A percentile compares a stretch with the other conserved stretches of the same genome.
These are phyloP conservation scores for Mycena rebaudengoi DNA, from an alignment of 768 basidiomycete species.

Conservation along the genomic window DNA sequence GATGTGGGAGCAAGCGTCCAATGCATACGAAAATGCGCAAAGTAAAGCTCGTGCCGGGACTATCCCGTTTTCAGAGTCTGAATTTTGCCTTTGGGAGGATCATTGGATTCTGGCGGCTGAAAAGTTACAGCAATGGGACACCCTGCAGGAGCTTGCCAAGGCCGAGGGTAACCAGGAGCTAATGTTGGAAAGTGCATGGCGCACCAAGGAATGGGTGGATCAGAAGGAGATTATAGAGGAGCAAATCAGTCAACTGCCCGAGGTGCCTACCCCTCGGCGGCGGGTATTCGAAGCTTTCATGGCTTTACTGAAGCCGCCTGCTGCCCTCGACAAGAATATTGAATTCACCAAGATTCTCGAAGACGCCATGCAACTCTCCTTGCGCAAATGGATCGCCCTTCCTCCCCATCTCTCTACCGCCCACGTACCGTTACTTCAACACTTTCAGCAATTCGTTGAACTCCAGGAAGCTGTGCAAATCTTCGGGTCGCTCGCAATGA, in stretches of 20 bases:
- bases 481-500: conserved; percentile 88
- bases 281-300: conserved; percentile 98
- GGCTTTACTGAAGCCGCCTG: conserved; percentile 86
- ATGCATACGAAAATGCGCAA: conserved; percentile 90
- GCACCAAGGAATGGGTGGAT: conserved; percentile 91
- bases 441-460: conserved; percentile 99
- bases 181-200: conserved; percentile 94
- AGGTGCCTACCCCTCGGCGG: conserved; percentile 92
- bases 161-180: conserved; percentile 92
- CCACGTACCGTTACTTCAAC: conserved; percentile 93
- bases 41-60: conserved; percentile 80
- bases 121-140: conserved; percentile 98
- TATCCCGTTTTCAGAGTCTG: conserved; percentile 91
- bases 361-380: conserved; percentile 94
- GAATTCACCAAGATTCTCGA: conserved; percentile 92
- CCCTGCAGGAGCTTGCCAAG: conserved; percentile 88
- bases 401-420: conserved; percentile 89
- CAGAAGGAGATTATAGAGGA: conserved; percentile 81
- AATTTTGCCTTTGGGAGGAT: conserved; percentile 99
- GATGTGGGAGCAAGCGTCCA: conserved; percentile 94
- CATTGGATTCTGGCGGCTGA: conserved; percentile 97
- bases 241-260: conserved; percentile 80
- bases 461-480: conserved; percentile 95
- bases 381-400: conserved; percentile 94
- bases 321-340: conserved; percentile 80